phyloP scores from a whole-genome alignment of 495 filamentous ascomycete species.

The Cercophora scortea region DNA sequence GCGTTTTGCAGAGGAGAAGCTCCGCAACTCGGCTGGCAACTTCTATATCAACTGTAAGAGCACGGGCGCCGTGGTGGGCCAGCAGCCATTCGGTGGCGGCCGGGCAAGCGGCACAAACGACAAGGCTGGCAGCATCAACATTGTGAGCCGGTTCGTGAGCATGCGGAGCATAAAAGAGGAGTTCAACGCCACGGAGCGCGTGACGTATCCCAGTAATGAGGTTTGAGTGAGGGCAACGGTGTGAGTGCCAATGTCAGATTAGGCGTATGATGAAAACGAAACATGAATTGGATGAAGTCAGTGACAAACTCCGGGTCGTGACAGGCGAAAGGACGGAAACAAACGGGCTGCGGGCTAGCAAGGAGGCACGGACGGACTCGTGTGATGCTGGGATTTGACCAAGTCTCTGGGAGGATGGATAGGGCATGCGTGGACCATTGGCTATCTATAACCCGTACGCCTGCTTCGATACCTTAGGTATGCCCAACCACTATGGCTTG shows the following conservation, averaged over 20 bases:
- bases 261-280: too few relatives aligned
- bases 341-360: too few relatives aligned
- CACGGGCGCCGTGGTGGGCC: conserved; percentile 84
- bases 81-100: conserved; percentile 86
- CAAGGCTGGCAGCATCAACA: conserved; percentile 74
- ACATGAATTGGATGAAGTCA: too few relatives aligned
- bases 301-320: too few relatives aligned
- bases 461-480: too few relatives aligned
- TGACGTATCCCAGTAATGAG: conserved; percentile 78
- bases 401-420: background rate
- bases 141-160: conserved; percentile 75
- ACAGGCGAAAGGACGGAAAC: too few relatives aligned
- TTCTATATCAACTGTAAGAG: conserved; percentile 94
- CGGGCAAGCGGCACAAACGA: conserved; percentile 86
- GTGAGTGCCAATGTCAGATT: too few relatives aligned
- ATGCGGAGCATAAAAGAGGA: conserved; percentile 87
- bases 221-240: conserved; percentile 8
- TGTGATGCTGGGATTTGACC: background rate
- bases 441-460: background rate
- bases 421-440: background rate
- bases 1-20: conserved; percentile 59
- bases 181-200: conserved; percentile 59
- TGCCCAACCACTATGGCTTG: too few relatives aligned
- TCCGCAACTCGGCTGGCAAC: conserved; percentile 75
- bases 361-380: background rate